Conservation (phyloP, 2,329 filamentous ascomycete genomes). For the Neopestalotiopsis sp. region DNA sequence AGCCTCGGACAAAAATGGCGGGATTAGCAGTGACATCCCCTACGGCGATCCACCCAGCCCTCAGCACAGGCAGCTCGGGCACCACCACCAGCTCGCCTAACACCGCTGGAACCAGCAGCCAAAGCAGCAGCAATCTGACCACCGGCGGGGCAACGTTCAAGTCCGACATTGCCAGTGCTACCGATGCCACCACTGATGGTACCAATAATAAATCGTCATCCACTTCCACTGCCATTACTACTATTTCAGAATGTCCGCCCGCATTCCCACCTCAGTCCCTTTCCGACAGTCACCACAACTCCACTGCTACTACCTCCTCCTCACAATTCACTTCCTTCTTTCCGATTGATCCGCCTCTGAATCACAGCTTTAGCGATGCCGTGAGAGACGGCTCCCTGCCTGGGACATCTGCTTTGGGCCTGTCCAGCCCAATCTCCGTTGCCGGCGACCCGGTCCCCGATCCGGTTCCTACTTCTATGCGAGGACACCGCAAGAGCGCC, state of each 20-base stretch:
- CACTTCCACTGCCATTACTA: constrained; percentile 8
- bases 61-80: constrained; percentile 40
- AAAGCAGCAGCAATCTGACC: constrained; percentile 13
- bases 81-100: constrained; percentile 16
- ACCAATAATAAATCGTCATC: constrained; percentile 20
- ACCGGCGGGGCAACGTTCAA: constrained; percentile 16
- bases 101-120: constrained; percentile 7
- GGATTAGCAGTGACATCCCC: constrained; percentile 47
- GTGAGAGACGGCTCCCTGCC: constrained; percentile 27
- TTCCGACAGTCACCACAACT: not conserved
- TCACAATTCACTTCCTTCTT: constrained; percentile 21
- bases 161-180: constrained; percentile 13
- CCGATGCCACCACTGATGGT: constrained; percentile 3
- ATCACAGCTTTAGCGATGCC: constrained; percentile 29
- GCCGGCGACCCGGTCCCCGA: constrained; percentile 25
- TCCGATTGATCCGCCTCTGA: constrained; percentile 18
- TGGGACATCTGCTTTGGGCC: constrained; percentile 31
- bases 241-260: constrained; percentile 22
- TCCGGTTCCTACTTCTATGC: constrained; percentile 33
- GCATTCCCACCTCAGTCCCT: constrained; percentile 11
- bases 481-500: constrained; percentile 52
- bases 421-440: constrained; percentile 28
- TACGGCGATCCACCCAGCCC: constrained; percentile 56
- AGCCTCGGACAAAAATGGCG: constrained; percentile 41
- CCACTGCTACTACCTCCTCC: constrained; percentile 22